A percentile compares a stretch with the other conserved stretches of the same genome.
phyloP scores from a whole-genome alignment of 164 flowering plant genomes.

The Vitis rupestris region DNA sequence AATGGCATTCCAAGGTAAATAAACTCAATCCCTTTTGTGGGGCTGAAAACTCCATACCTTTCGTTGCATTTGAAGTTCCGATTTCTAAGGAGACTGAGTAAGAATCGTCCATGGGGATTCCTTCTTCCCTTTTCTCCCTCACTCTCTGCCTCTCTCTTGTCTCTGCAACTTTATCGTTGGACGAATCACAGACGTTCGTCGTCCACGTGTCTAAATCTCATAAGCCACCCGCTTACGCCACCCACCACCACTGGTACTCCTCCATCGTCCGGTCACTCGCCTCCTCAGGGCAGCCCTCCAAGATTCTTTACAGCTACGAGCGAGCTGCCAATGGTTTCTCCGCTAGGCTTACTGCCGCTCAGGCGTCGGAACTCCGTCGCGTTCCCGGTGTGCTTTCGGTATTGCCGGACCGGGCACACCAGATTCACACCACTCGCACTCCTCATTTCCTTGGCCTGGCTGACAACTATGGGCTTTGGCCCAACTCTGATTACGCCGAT shows the following conservation, averaged over 20 bases:
- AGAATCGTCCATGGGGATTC: slow-evolving; percentile 9
- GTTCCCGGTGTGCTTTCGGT: slow-evolving; percentile 55
- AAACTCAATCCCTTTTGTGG: too few species aligned
- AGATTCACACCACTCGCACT: slow-evolving; percentile 25
- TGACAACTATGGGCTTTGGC: too few species aligned
- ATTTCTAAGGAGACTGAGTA: neutral
- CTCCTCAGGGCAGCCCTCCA: slow-evolving; percentile 34
- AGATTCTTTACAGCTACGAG: slow-evolving; percentile 60
- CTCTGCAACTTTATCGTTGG: slow-evolving; percentile 13
- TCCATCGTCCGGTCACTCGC: slow-evolving; percentile 53
- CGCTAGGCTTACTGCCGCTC: slow-evolving; percentile 55
- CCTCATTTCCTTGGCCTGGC: too few species aligned
- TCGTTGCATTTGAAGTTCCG: too few species aligned
- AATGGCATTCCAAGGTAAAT: too few species aligned
- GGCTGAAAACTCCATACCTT: too few species aligned
- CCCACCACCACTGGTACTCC: slow-evolving; percentile 64
- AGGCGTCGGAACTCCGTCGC: slow-evolving; percentile 43
- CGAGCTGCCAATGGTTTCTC: slow-evolving; percentile 65
- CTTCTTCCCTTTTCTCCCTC: slow-evolving; percentile 7
- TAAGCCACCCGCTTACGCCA: slow-evolving; percentile 50
- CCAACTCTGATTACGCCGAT: too few species aligned
- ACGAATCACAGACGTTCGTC: slow-evolving; percentile 35
- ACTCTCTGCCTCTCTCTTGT: slow-evolving; percentile 17
- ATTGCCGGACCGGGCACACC: slow-evolving; percentile 46
- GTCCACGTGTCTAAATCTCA: slow-evolving; percentile 60